Percentiles rank a stretch among this genome's conserved stretches.
These are phyloP conservation scores for Amylostereum chailletii DNA, from an alignment of 1,284 basidiomycete genomes.

Conservation along the genomic window DNA sequence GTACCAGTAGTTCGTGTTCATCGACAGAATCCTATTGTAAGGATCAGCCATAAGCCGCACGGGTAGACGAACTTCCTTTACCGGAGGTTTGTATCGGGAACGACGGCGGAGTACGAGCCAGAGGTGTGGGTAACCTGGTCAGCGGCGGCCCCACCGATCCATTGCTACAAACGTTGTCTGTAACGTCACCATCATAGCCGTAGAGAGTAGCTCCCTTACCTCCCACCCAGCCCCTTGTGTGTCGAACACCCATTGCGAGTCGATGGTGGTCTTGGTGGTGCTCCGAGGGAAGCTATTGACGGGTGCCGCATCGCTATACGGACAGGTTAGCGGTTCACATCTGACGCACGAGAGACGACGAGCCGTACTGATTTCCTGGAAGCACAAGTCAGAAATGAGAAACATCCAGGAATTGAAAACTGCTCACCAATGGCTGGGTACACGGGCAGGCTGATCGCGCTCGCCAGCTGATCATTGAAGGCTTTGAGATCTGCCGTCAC, in stretches of 20 bases:
- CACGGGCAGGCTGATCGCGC: conserved; percentile 6
- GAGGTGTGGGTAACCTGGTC: conserved; percentile 7
- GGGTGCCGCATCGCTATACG: conserved; percentile 7
- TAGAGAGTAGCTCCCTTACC: conserved; percentile 1
- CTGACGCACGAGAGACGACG: neutral
- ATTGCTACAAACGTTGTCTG: conserved; percentile 3
- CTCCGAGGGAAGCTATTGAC: conserved; percentile 11
- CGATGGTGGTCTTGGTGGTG: conserved; percentile 3
- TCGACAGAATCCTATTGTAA: conserved; percentile 14
- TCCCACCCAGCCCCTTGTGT: conserved; percentile 9
- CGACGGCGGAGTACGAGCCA: conserved; percentile 7
- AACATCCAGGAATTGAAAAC: neutral
- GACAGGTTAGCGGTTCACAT: neutral
- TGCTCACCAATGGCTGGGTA: conserved; percentile 7
- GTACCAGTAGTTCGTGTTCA: conserved; percentile 22
- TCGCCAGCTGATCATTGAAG: conserved; percentile 8
- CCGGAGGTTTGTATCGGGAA: conserved; percentile 6
- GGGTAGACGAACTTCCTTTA: neutral
- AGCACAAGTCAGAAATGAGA: neutral
- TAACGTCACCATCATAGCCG: neutral
- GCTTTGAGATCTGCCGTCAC: conserved; percentile 22
- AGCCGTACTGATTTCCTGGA: neutral
- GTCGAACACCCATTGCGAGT: conserved; percentile 12
- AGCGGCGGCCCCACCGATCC: conserved; percentile 7
- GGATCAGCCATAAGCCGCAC: neutral